Base-by-base conservation (phyloP, 2,329 filamentous ascomycete genomes). In the Fusarium xylarioides region DNA sequence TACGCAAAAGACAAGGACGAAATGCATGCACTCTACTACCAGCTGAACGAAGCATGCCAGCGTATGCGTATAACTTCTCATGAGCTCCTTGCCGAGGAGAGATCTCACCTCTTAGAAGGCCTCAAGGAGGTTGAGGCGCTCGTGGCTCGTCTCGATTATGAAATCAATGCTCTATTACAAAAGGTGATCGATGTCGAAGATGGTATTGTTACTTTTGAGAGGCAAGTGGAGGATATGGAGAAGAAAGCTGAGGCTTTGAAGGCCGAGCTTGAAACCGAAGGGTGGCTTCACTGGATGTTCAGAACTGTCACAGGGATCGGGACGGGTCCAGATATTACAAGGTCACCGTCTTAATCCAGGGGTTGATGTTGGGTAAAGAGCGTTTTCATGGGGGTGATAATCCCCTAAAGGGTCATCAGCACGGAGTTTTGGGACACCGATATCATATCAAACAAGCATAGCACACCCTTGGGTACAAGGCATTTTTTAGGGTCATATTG, bases 161-260 rank as follows among this genome's bases (percentile, higher is more conserved):
- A 98, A 84, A 91, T 98, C 69, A 90, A 92, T 67, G 90, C 91
- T 21, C 85, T 98, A n/a, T 87, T 91, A 54, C 90, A 91, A 53
- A 94, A 94, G 77, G 92, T 97, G 15, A 88, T 93, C 76, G 95
- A 98, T 78, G 93, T 97, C 14, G 95, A 97, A 78, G 92, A 94
- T 69, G 93, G 93, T 2, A 90, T 97, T 1, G 84, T 83, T 16
- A 92, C 95, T 69, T 97, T 97, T 80, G 93, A 95, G 81, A 87
- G 89, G 54, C 92, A 95, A 80, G 93, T 96, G 4, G 85, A 88
- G 50, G 91, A 93, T 60, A 87, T 94, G 54, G 93, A 93, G 84
- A 86, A 81, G 44, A 85, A 90, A 43, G 89, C 92, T 2, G 86
- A 89, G 44, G 88, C 90, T 73, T 81, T 95, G 37, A 89, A 92